Conservation (phyloP, 495 filamentous ascomycete species). For the Penicillium alfredii region DNA sequence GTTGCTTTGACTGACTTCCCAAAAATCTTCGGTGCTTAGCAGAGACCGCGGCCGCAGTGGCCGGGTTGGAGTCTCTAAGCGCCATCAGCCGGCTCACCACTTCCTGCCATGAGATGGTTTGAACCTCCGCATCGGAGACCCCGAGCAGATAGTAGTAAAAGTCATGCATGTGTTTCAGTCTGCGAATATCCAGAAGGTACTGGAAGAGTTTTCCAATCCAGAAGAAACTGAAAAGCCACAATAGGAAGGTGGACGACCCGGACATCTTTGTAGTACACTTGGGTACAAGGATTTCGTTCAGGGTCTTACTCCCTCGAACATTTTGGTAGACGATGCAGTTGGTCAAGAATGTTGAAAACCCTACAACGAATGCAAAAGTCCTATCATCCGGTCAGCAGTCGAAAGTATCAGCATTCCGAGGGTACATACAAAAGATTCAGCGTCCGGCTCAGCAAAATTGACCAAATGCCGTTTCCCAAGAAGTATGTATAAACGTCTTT, state of each 20-base stretch:
- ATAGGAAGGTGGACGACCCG: conserved; percentile 62
- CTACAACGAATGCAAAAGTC: conserved; percentile 71
- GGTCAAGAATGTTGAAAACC: conserved; percentile 76
- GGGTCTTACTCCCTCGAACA: conserved; percentile 64
- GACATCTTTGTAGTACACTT: conserved; percentile 88
- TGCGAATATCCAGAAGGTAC: conserved; percentile 66
- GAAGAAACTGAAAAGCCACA: conserved; percentile 86
- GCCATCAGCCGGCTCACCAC: conserved; percentile 85
- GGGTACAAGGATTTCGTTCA: conserved; percentile 71
- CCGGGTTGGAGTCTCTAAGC: conserved; percentile 78
- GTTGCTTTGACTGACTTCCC: conserved; percentile 84
- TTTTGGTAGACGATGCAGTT: conserved; percentile 81
- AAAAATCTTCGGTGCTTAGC: conserved; percentile 60
- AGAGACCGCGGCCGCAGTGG: conserved; percentile 64
- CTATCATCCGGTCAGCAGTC: conserved; percentile 25
- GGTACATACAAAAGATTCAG: conserved; percentile 67
- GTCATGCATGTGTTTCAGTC: conserved; percentile 72
- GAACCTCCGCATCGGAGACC: conserved; percentile 86
- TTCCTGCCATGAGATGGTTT: conserved; percentile 94
- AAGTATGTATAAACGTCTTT: conserved; percentile 89
- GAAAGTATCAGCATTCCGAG: not conserved
- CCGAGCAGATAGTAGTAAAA: conserved; percentile 84
- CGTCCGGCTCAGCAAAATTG: conserved; percentile 65
- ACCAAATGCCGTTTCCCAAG: conserved; percentile 79
- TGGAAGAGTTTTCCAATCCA: conserved; percentile 76